Base-by-base conservation (phyloP, 306 rosid genomes). In the Prinsepia uniflora region DNA sequence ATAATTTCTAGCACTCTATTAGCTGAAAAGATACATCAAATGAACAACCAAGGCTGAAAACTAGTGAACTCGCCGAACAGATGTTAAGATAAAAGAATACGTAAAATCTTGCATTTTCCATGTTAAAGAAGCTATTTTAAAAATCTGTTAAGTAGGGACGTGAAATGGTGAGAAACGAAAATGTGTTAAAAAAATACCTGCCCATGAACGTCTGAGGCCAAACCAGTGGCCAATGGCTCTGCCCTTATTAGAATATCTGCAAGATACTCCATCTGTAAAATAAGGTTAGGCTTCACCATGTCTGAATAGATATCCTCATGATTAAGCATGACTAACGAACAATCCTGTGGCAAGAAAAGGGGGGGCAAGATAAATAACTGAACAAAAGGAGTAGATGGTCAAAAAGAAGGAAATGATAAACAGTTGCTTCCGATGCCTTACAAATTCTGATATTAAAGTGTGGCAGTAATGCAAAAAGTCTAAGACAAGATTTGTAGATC, bases 141-240 rank as follows among this genome's bases (percentile, higher is more conserved):
- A 69, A 5, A 14, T 40, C 9, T 49, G n/a, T 52, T 59, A 55
- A 41, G 34, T 36, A 5, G 59, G 30, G 24, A 43, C 60, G 65
- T 63, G 70, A 72, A 6, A 30, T 30, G 36, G 36, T 30, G 36
- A 30, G 4, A 30, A 30, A 24, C 30, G 3, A 75, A 48, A 30
- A 19, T 40, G 58, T 76, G 60, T 83, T 52, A 15, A 39, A 63
- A 18, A 78, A 39, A 67, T 79, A 94, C 97, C 99, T 94, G 99
- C 63, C 99, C 99, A 78, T 94, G 97, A 83, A 91, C 99, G 66
- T 94, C 99, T 80, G 86, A 86, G 54, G 99, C 96, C 78, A 86
- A 83, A 73, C 99, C 99, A 76, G 97, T 94, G 80, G 91, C 87
- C 82, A 94, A 79, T 10, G 99, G 97, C 68, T 85, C 97, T 41